Conservation (phyloP, 1,284 basidiomycete species). For the Ceratorhiza oryzae-sativae region DNA sequence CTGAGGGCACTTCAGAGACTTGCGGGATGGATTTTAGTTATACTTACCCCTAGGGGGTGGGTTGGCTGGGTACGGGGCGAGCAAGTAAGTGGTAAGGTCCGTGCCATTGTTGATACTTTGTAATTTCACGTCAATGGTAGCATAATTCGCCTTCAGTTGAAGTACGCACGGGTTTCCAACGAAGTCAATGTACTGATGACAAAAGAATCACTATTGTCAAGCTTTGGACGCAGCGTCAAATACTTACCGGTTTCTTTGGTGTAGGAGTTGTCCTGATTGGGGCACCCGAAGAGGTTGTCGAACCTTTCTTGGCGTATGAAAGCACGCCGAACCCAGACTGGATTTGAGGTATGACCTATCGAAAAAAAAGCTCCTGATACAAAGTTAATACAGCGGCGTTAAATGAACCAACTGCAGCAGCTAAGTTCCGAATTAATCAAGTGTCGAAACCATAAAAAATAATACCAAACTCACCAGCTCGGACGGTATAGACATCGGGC, state of each 20-base stretch:
- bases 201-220: background rate
- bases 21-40: no score
- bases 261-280: background rate
- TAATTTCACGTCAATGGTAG: background rate
- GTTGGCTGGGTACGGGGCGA: constrained; percentile 7
- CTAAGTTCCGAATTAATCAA: background rate
- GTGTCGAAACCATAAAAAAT: no score
- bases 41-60: constrained; percentile 22
- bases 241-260: constrained; percentile 10
- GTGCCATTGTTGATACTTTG: constrained; percentile 5
- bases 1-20: no score
- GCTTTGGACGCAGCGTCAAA: background rate
- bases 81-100: constrained; percentile 8
- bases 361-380: background rate
- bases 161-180: background rate
- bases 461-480: background rate
- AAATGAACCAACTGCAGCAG: constrained; percentile 12
- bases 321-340: constrained; percentile 32
- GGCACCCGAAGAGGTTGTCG: background rate
- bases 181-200: constrained; percentile 16
- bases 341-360: constrained; percentile 16
- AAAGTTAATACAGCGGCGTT: no score
- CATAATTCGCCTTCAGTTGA: background rate
- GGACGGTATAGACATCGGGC: constrained; percentile 7
- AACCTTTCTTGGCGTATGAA: background rate